Percentiles rank a stretch among this genome's conserved stretches.
phyloP scores from a whole-genome alignment of 345 rosid species.

The Clarkia xantiana region DNA sequence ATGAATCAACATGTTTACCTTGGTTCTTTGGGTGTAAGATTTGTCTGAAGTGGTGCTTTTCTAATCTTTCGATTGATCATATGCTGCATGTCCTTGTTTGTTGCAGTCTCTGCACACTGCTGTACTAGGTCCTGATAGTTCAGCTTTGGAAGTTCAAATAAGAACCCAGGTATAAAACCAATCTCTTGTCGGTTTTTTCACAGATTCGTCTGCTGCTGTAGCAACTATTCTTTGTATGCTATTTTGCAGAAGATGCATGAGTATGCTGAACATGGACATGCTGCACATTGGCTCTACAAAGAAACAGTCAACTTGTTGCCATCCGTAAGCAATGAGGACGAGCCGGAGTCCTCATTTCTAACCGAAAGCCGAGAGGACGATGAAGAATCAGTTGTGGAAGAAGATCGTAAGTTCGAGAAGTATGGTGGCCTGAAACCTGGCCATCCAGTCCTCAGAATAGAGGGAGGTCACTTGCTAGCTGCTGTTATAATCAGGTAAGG shows the following conservation, averaged over 20 bases:
- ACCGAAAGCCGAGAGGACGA: constrained; percentile 22
- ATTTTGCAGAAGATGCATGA: constrained; percentile 56
- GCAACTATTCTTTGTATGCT: neutral
- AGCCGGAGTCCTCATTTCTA: constrained; percentile 27
- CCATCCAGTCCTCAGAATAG: constrained; percentile 60
- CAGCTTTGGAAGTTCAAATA: constrained; percentile 69
- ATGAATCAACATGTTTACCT: too few species aligned
- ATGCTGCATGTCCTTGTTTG: neutral
- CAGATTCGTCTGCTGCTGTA: constrained; percentile 3
- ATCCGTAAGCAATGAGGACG: constrained; percentile 22
- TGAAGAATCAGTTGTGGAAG: constrained; percentile 19
- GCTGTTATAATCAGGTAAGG: constrained; percentile 49
- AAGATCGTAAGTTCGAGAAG: constrained; percentile 26
- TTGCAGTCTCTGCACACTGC: constrained; percentile 70
- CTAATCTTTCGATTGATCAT: neutral
- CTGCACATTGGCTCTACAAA: constrained; percentile 83
- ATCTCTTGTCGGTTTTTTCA: neutral
- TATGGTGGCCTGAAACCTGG: constrained; percentile 45
- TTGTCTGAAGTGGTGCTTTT: too few species aligned
- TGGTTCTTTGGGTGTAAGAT: too few species aligned
- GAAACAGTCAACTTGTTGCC: constrained; percentile 39
- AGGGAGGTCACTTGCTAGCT: constrained; percentile 61
- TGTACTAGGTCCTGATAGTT: constrained; percentile 52
- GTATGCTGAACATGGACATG: constrained; percentile 68
- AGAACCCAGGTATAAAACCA: constrained; percentile 44